These are phyloP conservation scores for Claviceps sp. DNA, from an alignment of 2,329 filamentous ascomycete genomes.

Conservation along the genomic window DNA sequence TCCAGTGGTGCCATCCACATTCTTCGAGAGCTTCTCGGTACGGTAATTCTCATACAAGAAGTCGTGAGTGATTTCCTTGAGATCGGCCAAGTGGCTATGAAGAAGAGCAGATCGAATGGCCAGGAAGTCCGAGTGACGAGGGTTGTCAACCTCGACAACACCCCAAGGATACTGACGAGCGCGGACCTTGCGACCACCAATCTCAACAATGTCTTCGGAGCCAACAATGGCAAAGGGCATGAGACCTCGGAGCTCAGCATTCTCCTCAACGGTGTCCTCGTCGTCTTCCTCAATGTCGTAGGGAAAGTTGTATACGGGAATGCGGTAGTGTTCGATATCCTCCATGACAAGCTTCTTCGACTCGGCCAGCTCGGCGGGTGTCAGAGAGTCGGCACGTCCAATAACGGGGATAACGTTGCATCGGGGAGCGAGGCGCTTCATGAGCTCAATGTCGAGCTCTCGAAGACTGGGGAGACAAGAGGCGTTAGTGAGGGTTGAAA, in stretches of 20 bases:
- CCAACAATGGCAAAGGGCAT: constrained; percentile 99
- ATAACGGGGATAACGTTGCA: constrained; percentile 99
- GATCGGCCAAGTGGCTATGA: constrained; percentile 92
- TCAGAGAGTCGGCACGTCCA: constrained; percentile 94
- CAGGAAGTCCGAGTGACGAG: constrained; percentile 95
- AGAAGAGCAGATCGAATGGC: constrained; percentile 92
- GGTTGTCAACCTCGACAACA: constrained; percentile 97
- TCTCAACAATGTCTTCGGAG: constrained; percentile 88
- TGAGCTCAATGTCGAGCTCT: constrained; percentile 97
- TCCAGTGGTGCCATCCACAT: constrained; percentile 79
- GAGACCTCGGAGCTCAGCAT: constrained; percentile 87
- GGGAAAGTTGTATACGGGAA: constrained; percentile 99
- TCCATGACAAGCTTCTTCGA: constrained; percentile 99
- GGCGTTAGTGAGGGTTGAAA: constrained; percentile 1
- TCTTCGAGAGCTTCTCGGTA: constrained; percentile 99
- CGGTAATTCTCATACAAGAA: constrained; percentile 99
- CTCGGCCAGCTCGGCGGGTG: constrained; percentile 89
- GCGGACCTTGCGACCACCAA: constrained; percentile 81
- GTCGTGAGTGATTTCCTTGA: constrained; percentile 99
- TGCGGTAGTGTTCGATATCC: constrained; percentile 99
- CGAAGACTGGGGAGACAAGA: constrained; percentile 51
- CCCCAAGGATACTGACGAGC: constrained; percentile 98
- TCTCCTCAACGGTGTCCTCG: constrained; percentile 98
- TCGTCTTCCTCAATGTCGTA: constrained; percentile 99
- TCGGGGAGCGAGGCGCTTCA: constrained; percentile 96